Conservation (phyloP, 345 rosid genomes). For the Sisymbrium irio region DNA sequence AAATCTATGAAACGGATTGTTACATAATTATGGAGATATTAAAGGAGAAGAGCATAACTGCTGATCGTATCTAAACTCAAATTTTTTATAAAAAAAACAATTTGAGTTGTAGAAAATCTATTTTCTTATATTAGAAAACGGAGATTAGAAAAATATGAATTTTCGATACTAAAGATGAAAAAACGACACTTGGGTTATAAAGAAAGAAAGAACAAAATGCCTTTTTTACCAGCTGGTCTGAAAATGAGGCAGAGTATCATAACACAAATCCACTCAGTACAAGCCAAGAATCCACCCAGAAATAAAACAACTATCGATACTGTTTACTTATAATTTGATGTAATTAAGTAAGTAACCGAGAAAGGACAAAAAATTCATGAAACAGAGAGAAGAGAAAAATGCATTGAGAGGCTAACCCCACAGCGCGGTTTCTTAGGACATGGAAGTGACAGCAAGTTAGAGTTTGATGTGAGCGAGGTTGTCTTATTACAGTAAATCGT, state of each 20-base stretch:
- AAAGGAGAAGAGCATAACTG: slow-evolving; percentile 31
- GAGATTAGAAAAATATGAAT: background rate
- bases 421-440: slow-evolving; percentile 22
- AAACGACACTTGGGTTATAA: slow-evolving; percentile 25
- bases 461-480: slow-evolving; percentile 28
- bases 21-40: slow-evolving; percentile 30
- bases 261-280: slow-evolving; percentile 21
- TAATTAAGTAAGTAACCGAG: too few species aligned
- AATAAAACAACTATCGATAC: background rate
- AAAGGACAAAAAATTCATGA: background rate
- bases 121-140: background rate
- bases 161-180: background rate
- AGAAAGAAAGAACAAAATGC: slow-evolving; percentile 14
- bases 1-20: slow-evolving; percentile 27
- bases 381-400: background rate
- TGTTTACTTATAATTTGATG: background rate
- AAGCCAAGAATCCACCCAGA: slow-evolving; percentile 30
- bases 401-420: slow-evolving; percentile 9
- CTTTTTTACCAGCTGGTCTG: slow-evolving; percentile 30
- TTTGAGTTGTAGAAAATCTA: background rate
- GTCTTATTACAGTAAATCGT: background rate
- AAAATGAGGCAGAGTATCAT: slow-evolving; percentile 32
- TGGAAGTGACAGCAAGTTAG: background rate
- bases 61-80: slow-evolving; percentile 15
- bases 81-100: background rate